These are phyloP conservation scores for Termitomyces sp. DNA, from an alignment of 768 basidiomycete species.

Conservation along the genomic window DNA sequence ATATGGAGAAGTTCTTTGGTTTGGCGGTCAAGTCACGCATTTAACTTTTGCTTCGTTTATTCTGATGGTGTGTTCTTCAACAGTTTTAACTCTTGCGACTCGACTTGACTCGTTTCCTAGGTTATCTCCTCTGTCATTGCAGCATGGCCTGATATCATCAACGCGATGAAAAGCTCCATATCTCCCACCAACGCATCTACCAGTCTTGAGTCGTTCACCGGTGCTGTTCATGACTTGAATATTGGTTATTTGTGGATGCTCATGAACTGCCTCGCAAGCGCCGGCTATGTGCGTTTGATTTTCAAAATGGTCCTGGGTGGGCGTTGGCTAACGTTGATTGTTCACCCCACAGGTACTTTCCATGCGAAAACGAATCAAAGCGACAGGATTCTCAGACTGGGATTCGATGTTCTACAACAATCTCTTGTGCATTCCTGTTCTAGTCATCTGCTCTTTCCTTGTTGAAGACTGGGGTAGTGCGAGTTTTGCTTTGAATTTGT, in stretches of 20 bases:
- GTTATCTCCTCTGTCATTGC: conserved; percentile 92
- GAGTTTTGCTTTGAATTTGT: conserved; percentile 86
- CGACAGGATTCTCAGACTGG: conserved; percentile 95
- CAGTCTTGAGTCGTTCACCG: conserved; percentile 34
- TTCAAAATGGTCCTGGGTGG: background rate
- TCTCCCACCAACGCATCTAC: background rate
- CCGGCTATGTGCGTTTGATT: conserved; percentile 68
- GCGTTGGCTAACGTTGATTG: conserved; percentile 2
- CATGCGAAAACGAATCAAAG: conserved; percentile 96
- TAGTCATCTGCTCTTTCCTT: conserved; percentile 75
- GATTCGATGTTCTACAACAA: conserved; percentile 99
- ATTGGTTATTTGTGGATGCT: conserved; percentile 97
- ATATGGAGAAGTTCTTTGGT: conserved; percentile 97
- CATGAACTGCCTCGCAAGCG: conserved; percentile 84
- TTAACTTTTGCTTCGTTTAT: conserved; percentile 87
- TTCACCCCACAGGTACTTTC: conserved; percentile 63
- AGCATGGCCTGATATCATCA: conserved; percentile 88
- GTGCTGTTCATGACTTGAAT: conserved; percentile 49
- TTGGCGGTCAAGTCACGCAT: conserved; percentile 82
- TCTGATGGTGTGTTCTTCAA: conserved; percentile 65
- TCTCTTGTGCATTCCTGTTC: conserved; percentile 86
- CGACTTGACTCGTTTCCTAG: conserved; percentile 29
- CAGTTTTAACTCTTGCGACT: background rate
- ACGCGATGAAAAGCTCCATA: conserved; percentile 22
- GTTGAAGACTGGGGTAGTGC: conserved; percentile 86